These are phyloP conservation scores for Dysphania ambrosioides DNA, from an alignment of 148 eudicot genomes.

Conservation along the genomic window DNA sequence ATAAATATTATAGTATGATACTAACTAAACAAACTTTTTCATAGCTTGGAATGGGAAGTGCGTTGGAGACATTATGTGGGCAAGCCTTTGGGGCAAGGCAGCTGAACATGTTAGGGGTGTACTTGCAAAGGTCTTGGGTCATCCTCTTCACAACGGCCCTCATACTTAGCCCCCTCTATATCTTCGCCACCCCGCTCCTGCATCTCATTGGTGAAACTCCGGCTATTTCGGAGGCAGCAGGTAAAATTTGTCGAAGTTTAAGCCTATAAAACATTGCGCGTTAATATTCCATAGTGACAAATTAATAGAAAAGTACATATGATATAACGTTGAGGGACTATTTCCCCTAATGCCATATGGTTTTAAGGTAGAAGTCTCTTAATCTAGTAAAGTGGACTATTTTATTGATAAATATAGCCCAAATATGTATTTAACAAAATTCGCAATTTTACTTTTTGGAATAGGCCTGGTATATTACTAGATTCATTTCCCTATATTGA, in stretches of 20 bases:
- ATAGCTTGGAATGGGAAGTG: slow-evolving; percentile 51
- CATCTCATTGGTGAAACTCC: slow-evolving; percentile 41
- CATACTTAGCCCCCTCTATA: slow-evolving; percentile 21
- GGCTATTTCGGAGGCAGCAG: slow-evolving; percentile 40
- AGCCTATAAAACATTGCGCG: too few relatives aligned
- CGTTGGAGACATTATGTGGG: slow-evolving; percentile 59
- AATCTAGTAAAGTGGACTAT: too few relatives aligned
- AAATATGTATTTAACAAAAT: too few relatives aligned
- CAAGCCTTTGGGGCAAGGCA: slow-evolving; percentile 55
- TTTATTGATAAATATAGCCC: too few relatives aligned
- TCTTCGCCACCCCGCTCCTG: slow-evolving; percentile 41
- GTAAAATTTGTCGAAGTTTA: slow-evolving; percentile 21
- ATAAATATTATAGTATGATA: background rate
- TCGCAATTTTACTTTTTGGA: too few relatives aligned
- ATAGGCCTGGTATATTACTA: background rate
- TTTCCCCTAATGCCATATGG: too few relatives aligned
- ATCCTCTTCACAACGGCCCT: slow-evolving; percentile 38
- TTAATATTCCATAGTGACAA: too few relatives aligned
- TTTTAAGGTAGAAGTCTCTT: too few relatives aligned
- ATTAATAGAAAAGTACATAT: too few relatives aligned
- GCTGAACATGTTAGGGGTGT: slow-evolving; percentile 41
- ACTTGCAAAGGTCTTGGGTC: slow-evolving; percentile 58
- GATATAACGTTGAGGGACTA: too few relatives aligned
- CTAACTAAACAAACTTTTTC: background rate
- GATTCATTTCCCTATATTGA: background rate